Conservation (phyloP, 331 rosid species). For the Cucumis variabilis region DNA sequence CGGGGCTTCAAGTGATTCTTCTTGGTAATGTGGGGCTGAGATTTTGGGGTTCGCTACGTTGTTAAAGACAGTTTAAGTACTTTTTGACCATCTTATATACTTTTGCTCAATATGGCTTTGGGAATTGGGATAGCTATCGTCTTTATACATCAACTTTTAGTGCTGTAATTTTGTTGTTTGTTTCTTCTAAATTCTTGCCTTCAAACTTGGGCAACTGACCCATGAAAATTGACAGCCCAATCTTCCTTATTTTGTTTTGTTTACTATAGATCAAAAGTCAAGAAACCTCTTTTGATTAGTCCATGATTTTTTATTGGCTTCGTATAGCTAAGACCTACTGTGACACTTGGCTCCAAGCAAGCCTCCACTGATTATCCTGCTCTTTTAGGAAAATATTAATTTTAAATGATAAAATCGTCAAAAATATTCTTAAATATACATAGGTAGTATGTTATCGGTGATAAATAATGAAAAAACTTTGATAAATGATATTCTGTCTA, state of each 20-base stretch:
- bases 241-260: background rate
- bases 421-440: too few relatives aligned
- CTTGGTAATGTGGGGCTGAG: background rate
- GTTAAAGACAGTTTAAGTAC: background rate
- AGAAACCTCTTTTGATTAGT: background rate
- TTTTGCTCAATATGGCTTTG: background rate
- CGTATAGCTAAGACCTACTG: background rate
- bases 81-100: slow-evolving; percentile 24
- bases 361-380: background rate
- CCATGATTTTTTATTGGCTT: background rate
- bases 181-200: slow-evolving; percentile 4
- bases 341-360: background rate
- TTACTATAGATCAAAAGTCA: background rate
- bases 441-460: too few relatives aligned
- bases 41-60: background rate
- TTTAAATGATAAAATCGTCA: too few relatives aligned
- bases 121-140: background rate
- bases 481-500: too few relatives aligned
- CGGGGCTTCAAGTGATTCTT: slow-evolving; percentile 10
- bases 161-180: background rate
- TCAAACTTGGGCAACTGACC: background rate
- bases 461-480: too few relatives aligned
- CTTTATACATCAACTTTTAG: background rate
- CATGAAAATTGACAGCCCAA: background rate
- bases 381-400: too few relatives aligned